Percentiles rank a stretch among this genome's conserved stretches.
Conservation (phyloP, 106 monocot species). For the Ottelia alismoides region DNA sequence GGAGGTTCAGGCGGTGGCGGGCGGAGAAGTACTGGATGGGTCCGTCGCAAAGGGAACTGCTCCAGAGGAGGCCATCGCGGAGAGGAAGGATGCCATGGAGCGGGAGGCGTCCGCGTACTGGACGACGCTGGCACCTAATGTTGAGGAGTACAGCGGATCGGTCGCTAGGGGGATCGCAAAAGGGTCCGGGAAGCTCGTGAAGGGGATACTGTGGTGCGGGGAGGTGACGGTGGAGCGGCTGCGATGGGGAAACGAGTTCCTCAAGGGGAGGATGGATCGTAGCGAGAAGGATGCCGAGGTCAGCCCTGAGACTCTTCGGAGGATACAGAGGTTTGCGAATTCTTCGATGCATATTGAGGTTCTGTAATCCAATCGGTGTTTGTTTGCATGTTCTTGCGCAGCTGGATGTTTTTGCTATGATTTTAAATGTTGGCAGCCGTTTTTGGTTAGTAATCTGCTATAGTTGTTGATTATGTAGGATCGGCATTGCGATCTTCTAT, state of each 20-base stretch:
- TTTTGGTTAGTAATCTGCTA: too few species aligned
- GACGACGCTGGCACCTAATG: slow-evolving; percentile 79
- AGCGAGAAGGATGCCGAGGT: slow-evolving; percentile 29
- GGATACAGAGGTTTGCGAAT: slow-evolving; percentile 79
- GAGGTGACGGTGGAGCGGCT: slow-evolving; percentile 61
- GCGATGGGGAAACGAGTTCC: slow-evolving; percentile 49
- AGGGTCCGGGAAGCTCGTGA: slow-evolving; percentile 49
- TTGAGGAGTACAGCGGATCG: slow-evolving; percentile 59
- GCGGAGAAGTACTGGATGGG: slow-evolving; percentile 28
- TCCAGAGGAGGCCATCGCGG: slow-evolving; percentile 19
- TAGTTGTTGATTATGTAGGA: too few species aligned
- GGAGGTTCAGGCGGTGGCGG: slow-evolving; percentile 17
- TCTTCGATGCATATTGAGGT: too few species aligned
- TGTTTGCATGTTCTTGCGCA: too few species aligned
- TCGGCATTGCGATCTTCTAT: too few species aligned
- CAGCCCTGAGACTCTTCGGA: slow-evolving; percentile 39
- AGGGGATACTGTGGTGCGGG: slow-evolving; percentile 75
- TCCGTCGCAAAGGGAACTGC: slow-evolving; percentile 21
- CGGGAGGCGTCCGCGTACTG: slow-evolving; percentile 55
- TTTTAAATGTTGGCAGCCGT: too few species aligned
- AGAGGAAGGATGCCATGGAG: slow-evolving; percentile 50
- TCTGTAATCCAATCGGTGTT: too few species aligned
- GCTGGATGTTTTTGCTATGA: too few species aligned
- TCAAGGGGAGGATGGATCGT: slow-evolving; percentile 41
- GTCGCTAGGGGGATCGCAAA: slow-evolving; percentile 42